Evolutionary conservation across 345 rosid genomes (phyloP), one percentile per base, ranked within the genome.

Genomic region (Dimocarpus longan): DNA sequence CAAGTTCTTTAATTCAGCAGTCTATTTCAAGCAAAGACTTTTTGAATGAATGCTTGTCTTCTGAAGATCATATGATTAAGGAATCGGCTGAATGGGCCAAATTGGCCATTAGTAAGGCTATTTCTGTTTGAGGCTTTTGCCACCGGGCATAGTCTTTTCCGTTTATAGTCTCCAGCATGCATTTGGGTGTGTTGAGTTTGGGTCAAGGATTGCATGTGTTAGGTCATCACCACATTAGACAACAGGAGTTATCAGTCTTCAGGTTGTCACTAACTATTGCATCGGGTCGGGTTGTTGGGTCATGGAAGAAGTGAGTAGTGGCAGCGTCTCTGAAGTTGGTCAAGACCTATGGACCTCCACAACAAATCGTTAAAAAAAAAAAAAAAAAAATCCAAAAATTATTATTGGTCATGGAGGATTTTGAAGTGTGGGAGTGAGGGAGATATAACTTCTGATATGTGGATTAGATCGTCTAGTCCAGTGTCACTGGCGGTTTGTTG

Each of bases 31-130:
- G 89, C 83, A 91, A 88, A 85, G 95, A 90, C 75, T 91, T 91
- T 79, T 88, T 91, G 78, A 87, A 85, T 79, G 93, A 91, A 85
- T 91, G 95, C 64, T 85, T 91, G 81, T 85, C 91, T 42, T 91
- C 93, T 37, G 92, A 91, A 8, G 95, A 91, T 77, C 90, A 85
- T 82, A 87, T 89, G 86, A 82, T 85, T 70, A 85, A 85, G 73
- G 90, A 87, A 81, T 87, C 90, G 77, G 90, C 90, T 37, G 88
- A 91, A 80, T 91, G 95, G 95, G 91, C 93, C 67, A 91, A 88
- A 80, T 86, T 87, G 86, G 93, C 95, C 82, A 91, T 91, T 72
- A 85, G 81, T 75, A 92, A 93, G 75, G 91, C 93, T 73, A 90
- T 90, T 64, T 90, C 93, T 78, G 92, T 89, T 81, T 91, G 90